Conservation (phyloP, 2,329 filamentous ascomycete genomes). For the Neofusicoccum sp. region DNA sequence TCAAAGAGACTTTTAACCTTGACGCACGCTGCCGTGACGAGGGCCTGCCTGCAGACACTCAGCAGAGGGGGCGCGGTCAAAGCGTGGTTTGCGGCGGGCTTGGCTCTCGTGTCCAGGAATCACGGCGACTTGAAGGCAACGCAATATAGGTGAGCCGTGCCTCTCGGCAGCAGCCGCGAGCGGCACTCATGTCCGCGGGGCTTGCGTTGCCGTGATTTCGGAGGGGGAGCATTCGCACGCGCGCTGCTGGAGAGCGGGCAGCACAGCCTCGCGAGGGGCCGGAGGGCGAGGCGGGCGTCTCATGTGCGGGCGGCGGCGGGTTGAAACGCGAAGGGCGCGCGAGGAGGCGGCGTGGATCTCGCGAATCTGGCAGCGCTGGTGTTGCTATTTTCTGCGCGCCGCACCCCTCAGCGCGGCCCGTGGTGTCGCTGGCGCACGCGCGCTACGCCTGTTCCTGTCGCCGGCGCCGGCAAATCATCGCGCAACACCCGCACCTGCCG, state of each 20-base stretch:
- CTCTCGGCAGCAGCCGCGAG: neutral
- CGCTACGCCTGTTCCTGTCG: conserved; percentile 11
- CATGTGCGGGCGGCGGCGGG: neutral
- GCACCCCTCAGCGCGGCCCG: neutral
- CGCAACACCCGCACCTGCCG: neutral
- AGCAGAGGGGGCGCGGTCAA: neutral
- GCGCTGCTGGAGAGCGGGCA: neutral
- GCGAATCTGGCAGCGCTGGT: neutral
- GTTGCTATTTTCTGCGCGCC: neutral
- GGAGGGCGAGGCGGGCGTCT: neutral
- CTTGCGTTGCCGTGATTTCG: neutral
- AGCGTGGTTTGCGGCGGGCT: neutral
- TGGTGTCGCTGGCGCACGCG: neutral
- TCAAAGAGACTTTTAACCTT: neutral
- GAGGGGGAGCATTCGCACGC: neutral
- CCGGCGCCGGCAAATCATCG: neutral
- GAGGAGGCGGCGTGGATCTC: neutral
- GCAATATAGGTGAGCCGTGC: neutral
- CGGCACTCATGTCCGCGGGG: neutral
- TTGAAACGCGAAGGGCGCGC: neutral
- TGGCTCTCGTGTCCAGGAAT: conserved; percentile 5
- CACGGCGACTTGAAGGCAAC: neutral
- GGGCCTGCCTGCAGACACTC: neutral
- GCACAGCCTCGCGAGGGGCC: neutral
- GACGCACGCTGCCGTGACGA: neutral